Base-by-base conservation (phyloP, 1,284 basidiomycete genomes). In the Sanghuangporus sanghuang region DNA sequence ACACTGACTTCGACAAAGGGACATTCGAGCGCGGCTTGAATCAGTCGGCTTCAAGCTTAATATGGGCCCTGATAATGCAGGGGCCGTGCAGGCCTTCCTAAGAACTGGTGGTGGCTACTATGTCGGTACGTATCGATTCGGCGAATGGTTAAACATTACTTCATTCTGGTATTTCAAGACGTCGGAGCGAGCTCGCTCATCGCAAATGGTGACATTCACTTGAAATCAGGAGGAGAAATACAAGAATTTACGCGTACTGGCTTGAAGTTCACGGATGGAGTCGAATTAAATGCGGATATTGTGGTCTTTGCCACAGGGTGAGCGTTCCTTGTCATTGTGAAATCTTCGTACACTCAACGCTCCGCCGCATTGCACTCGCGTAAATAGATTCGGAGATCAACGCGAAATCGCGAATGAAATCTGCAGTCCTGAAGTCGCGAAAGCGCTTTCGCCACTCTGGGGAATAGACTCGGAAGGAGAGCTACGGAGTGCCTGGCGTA, bases 301-400 rank as follows among this genome's bases (percentile, higher is more conserved):
- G 74, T 83, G 18, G 67, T 83, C 38, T 80, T 81, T 54, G 76
- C 81, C 0, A 80, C 80, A 0, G 77, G 78, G 64, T 81, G 62
- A 57, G 75, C 14, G 48, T 63, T 21, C 0, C 36, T 9, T 27
- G 18, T 39, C 14, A 14, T 18, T 27, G 48, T 18, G 6, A 14
- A 32, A 32, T 32, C 27, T 3, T 32, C 27, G 27, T 32, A 32
- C 27, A 32, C 27, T 32, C 27, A 32, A 32, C 27, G 4, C 27
- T 32, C 2, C 27, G 5, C 27, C 50, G 73, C 69, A 0, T 14
- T 36, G 3, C 7, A n/a, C 36, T 7, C 35, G 6, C 62, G 11
- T 56, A 53, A 40, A 52, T 65, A 75, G 75, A n/a, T 75, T 67
- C 9, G 68, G 71, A 16, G 71, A 73, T 61, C 59, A 64, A 0